Evolutionary conservation across 2,329 filamentous ascomycete genomes (phyloP).

Genomic region (Beauveria scarabaeidicola): DNA sequence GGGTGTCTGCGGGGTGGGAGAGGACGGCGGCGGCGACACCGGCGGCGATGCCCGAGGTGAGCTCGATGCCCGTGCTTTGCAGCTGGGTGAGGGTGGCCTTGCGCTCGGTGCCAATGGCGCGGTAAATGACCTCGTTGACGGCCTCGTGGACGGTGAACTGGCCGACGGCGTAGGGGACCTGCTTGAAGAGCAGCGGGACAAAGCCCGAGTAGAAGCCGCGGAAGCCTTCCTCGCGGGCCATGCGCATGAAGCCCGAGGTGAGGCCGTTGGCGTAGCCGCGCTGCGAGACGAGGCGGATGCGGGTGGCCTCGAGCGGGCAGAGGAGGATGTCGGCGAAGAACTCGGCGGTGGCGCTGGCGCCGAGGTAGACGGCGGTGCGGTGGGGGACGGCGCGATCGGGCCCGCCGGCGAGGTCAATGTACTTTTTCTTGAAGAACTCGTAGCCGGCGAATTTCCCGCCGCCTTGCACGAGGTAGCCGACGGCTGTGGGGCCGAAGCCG

Average conservation of each 20-base stretch:
- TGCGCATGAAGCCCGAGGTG: conserved; percentile 62
- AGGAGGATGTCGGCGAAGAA: conserved; percentile 73
- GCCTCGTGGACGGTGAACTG: conserved; percentile 95
- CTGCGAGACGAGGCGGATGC: conserved; percentile 70
- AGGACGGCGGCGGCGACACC: conserved; percentile 83
- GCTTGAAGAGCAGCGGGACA: conserved; percentile 76
- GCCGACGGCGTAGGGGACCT: conserved; percentile 87
- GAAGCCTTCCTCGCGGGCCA: conserved; percentile 66
- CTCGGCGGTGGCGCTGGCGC: conserved; percentile 59
- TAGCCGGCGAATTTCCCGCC: conserved; percentile 89
- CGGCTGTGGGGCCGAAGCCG: conserved; percentile 75
- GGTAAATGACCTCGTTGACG: conserved; percentile 69
- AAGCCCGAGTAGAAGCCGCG: conserved; percentile 88
- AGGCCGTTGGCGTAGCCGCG: conserved; percentile 69
- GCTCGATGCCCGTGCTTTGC: conserved; percentile 73
- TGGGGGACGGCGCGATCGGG: conserved; percentile 34
- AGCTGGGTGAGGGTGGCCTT: conserved; percentile 62
- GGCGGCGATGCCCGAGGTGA: conserved; percentile 76
- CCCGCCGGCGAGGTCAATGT: conserved; percentile 59
- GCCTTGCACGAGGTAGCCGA: conserved; percentile 83
- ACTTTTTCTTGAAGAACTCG: conserved; percentile 89
- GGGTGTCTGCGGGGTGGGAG: conserved; percentile 75
- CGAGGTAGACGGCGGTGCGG: conserved; percentile 60
- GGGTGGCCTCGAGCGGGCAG: conserved; percentile 82
- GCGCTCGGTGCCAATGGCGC: conserved; percentile 51